A percentile compares a stretch with the other conserved stretches of the same genome.
phyloP scores from a whole-genome alignment of 2,329 filamentous ascomycete species.

The Sclerotinia minor region DNA sequence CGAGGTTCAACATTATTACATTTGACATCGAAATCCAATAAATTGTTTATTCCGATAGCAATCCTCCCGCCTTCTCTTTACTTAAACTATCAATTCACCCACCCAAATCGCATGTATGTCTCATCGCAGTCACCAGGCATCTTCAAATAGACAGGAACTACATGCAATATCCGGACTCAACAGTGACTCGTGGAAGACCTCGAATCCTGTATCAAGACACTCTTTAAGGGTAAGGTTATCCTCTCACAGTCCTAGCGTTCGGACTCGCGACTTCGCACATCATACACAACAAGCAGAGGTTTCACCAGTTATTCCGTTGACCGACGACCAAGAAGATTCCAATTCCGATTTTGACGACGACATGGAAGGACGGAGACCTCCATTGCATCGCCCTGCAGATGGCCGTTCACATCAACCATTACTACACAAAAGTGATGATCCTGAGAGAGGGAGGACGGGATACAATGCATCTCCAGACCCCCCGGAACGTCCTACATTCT shows the following conservation, averaged over 20 bases:
- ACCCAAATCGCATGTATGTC: slow-evolving; percentile 38
- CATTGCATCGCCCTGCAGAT: slow-evolving; percentile 43
- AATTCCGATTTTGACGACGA: slow-evolving; percentile 34
- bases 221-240: slow-evolving; percentile 26
- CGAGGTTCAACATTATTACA: neutral
- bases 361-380: slow-evolving; percentile 45
- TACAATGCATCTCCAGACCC: slow-evolving; percentile 37
- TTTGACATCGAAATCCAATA: neutral
- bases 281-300: slow-evolving; percentile 26
- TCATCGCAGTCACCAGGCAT: slow-evolving; percentile 35
- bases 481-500: slow-evolving; percentile 42
- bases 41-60: slow-evolving; percentile 12
- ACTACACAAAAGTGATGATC: slow-evolving; percentile 38
- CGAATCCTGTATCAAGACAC: slow-evolving; percentile 32
- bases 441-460: slow-evolving; percentile 40
- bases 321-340: slow-evolving; percentile 34
- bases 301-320: slow-evolving; percentile 16
- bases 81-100: neutral
- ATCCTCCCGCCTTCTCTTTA: neutral
- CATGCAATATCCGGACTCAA: slow-evolving; percentile 24
- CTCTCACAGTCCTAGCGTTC: slow-evolving; percentile 28
- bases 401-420: slow-evolving; percentile 45
- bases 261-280: slow-evolving; percentile 28
- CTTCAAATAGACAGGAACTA: slow-evolving; percentile 20
- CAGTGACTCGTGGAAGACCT: slow-evolving; percentile 31